Base-by-base conservation (phyloP, 495 filamentous ascomycete species). In the Lepraria neglecta region DNA sequence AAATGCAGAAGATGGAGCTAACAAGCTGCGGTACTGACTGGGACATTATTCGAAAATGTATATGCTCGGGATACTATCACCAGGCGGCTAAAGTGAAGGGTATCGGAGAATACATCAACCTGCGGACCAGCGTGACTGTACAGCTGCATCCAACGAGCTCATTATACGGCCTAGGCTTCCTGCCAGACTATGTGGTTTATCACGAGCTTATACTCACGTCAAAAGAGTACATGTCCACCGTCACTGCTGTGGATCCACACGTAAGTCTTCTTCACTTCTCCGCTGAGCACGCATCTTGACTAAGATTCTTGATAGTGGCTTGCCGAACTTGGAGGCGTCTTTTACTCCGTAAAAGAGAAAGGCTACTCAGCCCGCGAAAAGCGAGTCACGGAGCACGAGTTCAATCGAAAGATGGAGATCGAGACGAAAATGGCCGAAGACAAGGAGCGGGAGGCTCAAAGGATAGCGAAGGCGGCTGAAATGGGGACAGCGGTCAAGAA, bases 151-250 rank as follows among this genome's bases (percentile, higher is more conserved):
- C 95, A 28, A 97, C 95, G 2, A 90, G 86, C 65, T 89, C 92
- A 9, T 78, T 99, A 9, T 97, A 95, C 69, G 92, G 92, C 43
- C 80, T 94, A 2, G 92, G 94, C 5, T 94, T 94, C 73, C 80
- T 97, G 31, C 95, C 95, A 0, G 92, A 97, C 68, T 97, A 97
- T 67, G 92, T 99, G 59, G 86, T 99, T 33, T 99, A 97, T 74
- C 95, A 99, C 75, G 95, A 99, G 74, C 82, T 99, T 65, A 97
- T 97, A 65, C 82, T 97, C 50, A 99, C 95, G 0, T 89, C 85
- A 56, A 97, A 96, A 71, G 95, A 97, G 74, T 99, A 97, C 77
- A 97, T 99, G 92, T 92, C 88, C 4, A 95, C 89, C 3, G 95
- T 99, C 33, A 99, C 95, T 6, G 83, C 91, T 0, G 94, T 99